Base-by-base conservation (phyloP, 768 basidiomycete species). In the Phylloporus arenicola region DNA sequence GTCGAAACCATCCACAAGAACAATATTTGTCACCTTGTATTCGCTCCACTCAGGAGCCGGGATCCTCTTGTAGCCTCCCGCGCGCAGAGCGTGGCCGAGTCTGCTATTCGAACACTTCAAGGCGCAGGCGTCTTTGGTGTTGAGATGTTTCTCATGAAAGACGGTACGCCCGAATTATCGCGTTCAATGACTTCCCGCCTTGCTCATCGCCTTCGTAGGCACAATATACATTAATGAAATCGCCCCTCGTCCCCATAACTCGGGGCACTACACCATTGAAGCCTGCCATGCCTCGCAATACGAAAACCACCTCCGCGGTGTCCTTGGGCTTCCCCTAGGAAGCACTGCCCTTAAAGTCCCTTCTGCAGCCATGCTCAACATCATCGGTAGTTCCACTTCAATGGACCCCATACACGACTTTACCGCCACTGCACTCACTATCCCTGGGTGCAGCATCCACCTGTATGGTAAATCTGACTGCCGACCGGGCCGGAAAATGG, bases 261-360 rank as follows among this genome's bases (percentile, higher is more conserved):
- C 94, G 9, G 96, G 95, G 0, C 96, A 99, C 67, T 95, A 97
- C 69, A 96, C 94, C 25, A 98, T 98, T 63, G 96, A 98, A 71
- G 93, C 95, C 0, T 98, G 93, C 68, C 77, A 91, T 58, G 90
- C 92, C 3, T 97, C 95, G 2, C 96, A 98, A 70, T 99, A 90
- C 70, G 92, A 92, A 68, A 96, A 97, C 58, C 96, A 98, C 68
- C 84, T 98, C 45, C 91, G 93, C 31, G 89, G 93, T 17, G 94
- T 99, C 67, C 82, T 97, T 13, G 80, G 78, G 33, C 78, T 97
- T 6, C 93, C 94, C 8, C 78, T 98, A 17, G 95, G 94, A 24
- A 89, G 88, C 4, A 92, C 93, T 0, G 73, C 80, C 0, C 80
- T 97, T 50, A 89, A 90, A 61, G 92, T 94, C 2, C 87, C 91